Evolutionary conservation across 768 basidiomycete genomes (phyloP).

Genomic region (Daedaleopsis sinensis): DNA sequence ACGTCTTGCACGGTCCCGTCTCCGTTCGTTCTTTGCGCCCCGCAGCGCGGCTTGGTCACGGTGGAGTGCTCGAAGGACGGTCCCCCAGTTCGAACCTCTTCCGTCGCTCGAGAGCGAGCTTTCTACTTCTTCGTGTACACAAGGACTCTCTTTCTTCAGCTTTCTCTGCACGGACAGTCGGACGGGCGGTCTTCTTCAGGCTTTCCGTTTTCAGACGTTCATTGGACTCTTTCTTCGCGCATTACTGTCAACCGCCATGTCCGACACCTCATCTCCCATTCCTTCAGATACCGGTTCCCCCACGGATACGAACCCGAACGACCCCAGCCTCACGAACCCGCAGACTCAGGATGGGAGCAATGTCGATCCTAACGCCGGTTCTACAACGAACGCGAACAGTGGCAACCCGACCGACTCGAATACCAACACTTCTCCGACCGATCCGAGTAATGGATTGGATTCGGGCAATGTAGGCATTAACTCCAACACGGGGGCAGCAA

Average conservation of each 20-base stretch:
- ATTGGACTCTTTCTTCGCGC: not conserved
- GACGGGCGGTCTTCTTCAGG: slow-evolving; percentile 2
- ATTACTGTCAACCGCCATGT: slow-evolving; percentile 8
- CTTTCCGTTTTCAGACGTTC: not conserved
- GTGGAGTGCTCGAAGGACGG: slow-evolving; percentile 4
- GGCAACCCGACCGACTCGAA: not conserved
- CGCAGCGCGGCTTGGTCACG: slow-evolving; percentile 9
- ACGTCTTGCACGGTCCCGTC: slow-evolving; percentile 3
- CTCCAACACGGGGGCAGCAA: not conserved
- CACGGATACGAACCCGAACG: slow-evolving; percentile 1
- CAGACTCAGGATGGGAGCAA: not conserved
- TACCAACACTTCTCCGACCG: not conserved
- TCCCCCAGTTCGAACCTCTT: not conserved
- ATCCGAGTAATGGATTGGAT: not conserved
- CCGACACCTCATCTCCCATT: slow-evolving; percentile 8
- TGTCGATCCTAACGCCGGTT: not conserved
- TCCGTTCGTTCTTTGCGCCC: not conserved
- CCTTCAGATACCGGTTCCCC: slow-evolving; percentile 2
- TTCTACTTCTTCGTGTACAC: slow-evolving; percentile 2
- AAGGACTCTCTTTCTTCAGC: not conserved
- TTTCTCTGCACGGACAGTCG: not conserved
- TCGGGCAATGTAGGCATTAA: not conserved
- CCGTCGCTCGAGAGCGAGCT: slow-evolving; percentile 8
- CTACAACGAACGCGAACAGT: not conserved
- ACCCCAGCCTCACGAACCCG: slow-evolving; percentile 2